phyloP scores from a whole-genome alignment of 108 stramenopile genomes.

The Cyclotella distinguenda region DNA sequence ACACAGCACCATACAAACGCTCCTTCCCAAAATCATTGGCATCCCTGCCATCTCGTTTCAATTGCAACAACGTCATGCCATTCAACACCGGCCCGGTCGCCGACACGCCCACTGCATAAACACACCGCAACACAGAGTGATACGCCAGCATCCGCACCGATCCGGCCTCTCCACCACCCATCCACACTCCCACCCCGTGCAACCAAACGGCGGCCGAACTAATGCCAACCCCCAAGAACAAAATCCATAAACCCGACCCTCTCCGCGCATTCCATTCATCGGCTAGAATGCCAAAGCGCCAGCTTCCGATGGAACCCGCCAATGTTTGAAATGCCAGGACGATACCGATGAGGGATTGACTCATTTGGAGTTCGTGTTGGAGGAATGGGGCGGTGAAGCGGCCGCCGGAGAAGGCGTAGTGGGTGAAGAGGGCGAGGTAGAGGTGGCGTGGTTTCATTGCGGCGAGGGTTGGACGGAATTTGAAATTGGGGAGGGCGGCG shows the following conservation, averaged over 20 bases:
- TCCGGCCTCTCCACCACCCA: neutral
- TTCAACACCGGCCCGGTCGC: constrained; percentile 40
- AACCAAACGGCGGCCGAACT: constrained; percentile 35
- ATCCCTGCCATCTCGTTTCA: constrained; percentile 38
- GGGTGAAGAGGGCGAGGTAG: constrained; percentile 36
- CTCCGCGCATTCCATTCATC: constrained; percentile 34
- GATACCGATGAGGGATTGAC: constrained; percentile 34
- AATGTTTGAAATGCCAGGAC: constrained; percentile 40
- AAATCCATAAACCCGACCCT: constrained; percentile 8
- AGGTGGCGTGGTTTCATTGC: constrained; percentile 46
- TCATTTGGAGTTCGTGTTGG: constrained; percentile 38
- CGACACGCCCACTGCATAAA: constrained; percentile 32
- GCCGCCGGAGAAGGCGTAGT: constrained; percentile 46
- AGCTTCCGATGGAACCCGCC: constrained; percentile 29
- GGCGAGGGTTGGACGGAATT: too few species aligned
- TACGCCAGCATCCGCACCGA: constrained; percentile 19
- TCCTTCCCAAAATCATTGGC: constrained; percentile 46
- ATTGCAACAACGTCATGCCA: constrained; percentile 52
- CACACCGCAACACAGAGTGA: constrained; percentile 32
- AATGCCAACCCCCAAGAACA: constrained; percentile 27
- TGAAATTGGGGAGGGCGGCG: too few species aligned
- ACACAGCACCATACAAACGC: constrained; percentile 43
- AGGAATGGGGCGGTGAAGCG: constrained; percentile 56
- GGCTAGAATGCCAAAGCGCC: constrained; percentile 40
- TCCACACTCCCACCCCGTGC: constrained; percentile 10